Conservation (phyloP, 129 eudicot genomes). For the Artemisia tridentata region DNA sequence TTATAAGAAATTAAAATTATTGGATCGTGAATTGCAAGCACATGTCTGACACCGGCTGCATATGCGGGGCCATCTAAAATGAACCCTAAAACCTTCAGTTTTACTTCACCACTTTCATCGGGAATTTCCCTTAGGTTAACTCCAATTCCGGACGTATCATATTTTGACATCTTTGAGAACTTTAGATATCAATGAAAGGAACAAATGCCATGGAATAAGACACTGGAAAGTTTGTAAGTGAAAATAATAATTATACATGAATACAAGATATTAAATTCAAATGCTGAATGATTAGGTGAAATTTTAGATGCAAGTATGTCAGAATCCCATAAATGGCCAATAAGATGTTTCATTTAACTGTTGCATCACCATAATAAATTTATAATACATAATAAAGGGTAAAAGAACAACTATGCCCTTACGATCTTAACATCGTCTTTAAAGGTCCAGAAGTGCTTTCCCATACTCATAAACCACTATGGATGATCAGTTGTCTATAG, state of each 20-base stretch:
- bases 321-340: neutral
- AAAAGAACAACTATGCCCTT: too few species aligned
- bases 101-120: slow-evolving; percentile 61
- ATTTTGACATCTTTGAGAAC: slow-evolving; percentile 98
- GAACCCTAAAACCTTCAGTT: slow-evolving; percentile 83
- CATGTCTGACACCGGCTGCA: slow-evolving; percentile 90
- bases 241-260: slow-evolving; percentile 37
- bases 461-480: too few species aligned
- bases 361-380: too few species aligned
- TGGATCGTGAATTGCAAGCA: slow-evolving; percentile 10
- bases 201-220: slow-evolving; percentile 79
- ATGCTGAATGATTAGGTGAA: neutral
- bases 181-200: slow-evolving; percentile 52
- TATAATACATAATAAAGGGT: too few species aligned
- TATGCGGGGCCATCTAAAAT: slow-evolving; percentile 95
- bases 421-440: too few species aligned
- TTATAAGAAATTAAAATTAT: neutral
- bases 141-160: slow-evolving; percentile 95
- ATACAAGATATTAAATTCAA: slow-evolving; percentile 20
- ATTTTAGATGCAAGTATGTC: neutral
- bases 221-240: slow-evolving; percentile 69
- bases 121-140: slow-evolving; percentile 90
- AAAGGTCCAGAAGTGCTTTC: too few species aligned
- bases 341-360: too few species aligned
- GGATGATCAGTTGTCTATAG: too few species aligned